Evolutionary conservation across 2,329 filamentous ascomycete species (phyloP).

Genomic region (Didymella sp.): DNA sequence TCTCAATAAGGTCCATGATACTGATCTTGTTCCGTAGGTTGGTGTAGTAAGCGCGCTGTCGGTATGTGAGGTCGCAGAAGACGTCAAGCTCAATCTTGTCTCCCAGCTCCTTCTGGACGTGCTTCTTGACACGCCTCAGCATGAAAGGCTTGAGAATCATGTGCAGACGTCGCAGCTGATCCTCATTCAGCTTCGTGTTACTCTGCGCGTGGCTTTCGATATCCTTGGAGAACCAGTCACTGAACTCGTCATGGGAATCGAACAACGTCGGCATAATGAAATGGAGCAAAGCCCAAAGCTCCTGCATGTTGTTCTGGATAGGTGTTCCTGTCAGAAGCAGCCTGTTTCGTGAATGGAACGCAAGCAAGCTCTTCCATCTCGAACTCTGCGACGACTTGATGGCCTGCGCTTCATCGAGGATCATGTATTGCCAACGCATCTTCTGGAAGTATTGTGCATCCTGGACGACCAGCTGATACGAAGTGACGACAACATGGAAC

Average conservation of each 20-base stretch:
- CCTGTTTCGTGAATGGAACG: conserved; percentile 94
- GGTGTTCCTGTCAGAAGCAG: conserved; percentile 94
- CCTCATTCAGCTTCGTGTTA: conserved; percentile 99
- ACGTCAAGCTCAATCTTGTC: conserved; percentile 98
- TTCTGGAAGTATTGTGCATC: conserved; percentile 98
- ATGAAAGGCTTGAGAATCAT: conserved; percentile 99
- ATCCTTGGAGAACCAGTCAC: conserved; percentile 92
- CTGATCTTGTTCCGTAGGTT: conserved; percentile 96
- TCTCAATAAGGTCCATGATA: conserved; percentile 98
- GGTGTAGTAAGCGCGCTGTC: conserved; percentile 90
- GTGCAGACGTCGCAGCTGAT: conserved; percentile 93
- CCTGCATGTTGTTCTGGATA: conserved; percentile 99
- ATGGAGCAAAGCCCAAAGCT: conserved; percentile 95
- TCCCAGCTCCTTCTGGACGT: conserved; percentile 97
- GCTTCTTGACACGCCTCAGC: conserved; percentile 99
- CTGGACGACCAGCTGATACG: conserved; percentile 94
- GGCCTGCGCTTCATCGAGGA: conserved; percentile 96
- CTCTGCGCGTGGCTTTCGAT: conserved; percentile 98
- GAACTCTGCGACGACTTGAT: conserved; percentile 98
- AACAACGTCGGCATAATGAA: conserved; percentile 99
- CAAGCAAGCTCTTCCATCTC: conserved; percentile 92
- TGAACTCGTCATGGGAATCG: conserved; percentile 91
- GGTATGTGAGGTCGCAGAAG: conserved; percentile 95
- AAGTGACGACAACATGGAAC: conserved; percentile 96
- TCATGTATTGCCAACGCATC: conserved; percentile 99